phyloP scores from a whole-genome alignment of 1,284 basidiomycete genomes.

The Testicularia cyperi region DNA sequence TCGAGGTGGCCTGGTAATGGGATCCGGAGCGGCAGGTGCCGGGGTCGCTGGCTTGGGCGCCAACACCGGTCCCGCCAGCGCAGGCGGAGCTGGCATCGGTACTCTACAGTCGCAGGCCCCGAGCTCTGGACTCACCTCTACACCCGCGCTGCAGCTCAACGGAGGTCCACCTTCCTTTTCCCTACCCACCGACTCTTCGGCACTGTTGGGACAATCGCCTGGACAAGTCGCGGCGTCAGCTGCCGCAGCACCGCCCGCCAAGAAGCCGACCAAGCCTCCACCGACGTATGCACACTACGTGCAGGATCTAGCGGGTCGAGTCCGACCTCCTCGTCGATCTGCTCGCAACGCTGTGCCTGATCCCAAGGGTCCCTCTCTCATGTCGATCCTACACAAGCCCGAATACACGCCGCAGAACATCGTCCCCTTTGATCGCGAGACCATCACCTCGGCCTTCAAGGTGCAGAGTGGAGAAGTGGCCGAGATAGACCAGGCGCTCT shows the following conservation, averaged over 20 bases:
- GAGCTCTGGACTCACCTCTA: conserved; percentile 23
- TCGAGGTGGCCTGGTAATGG: neutral
- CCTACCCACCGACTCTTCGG: conserved; percentile 25
- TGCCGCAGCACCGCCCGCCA: conserved; percentile 18
- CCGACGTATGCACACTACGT: conserved; percentile 39
- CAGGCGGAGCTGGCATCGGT: conserved; percentile 4
- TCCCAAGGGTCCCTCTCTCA: conserved; percentile 9
- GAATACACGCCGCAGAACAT: conserved; percentile 40
- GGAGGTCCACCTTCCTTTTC: conserved; percentile 24
- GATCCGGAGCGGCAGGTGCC: neutral
- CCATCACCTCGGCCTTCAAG: conserved; percentile 28
- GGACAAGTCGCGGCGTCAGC: conserved; percentile 20
- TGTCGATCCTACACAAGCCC: conserved; percentile 35
- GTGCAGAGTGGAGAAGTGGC: conserved; percentile 26
- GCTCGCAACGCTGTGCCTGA: too few species aligned
- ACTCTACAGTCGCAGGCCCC: conserved; percentile 12
- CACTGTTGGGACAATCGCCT: conserved; percentile 24
- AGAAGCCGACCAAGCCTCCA: conserved; percentile 26
- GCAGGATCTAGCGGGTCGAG: conserved; percentile 28
- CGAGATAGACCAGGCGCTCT: conserved; percentile 30
- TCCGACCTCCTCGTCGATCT: conserved; percentile 20
- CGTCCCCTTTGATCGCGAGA: conserved; percentile 31
- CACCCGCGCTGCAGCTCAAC: conserved; percentile 25
- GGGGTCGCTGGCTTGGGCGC: too few species aligned
- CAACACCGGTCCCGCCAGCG: conserved; percentile 2